Evolutionary conservation across 2,329 filamentous ascomycete genomes (phyloP), one percentile per base, ranked within the genome.

Genomic region (Scedosporium aurantiacum): DNA sequence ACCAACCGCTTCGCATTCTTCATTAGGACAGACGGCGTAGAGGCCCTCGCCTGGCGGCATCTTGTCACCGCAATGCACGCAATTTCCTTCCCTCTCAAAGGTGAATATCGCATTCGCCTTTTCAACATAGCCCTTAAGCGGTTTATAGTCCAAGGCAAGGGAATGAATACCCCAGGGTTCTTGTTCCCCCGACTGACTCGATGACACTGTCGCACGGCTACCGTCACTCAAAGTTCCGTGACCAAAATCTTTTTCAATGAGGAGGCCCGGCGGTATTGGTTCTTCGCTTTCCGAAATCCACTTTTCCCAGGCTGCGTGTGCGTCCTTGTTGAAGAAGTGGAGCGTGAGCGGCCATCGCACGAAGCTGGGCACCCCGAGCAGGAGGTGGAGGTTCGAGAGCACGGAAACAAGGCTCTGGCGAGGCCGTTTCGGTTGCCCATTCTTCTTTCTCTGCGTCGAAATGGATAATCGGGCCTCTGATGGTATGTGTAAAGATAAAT

Each of bases 331-430:
- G 66, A 96, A 93, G 72, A 97, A 93, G 25, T 89, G 86, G 56
- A 97, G 70, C 60, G 82, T 82, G 60, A 99, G 77, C 21, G 93
- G 93, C 93, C 91, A 96, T 55, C 85, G 78, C 16, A 79, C 76
- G 70, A 97, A 97, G 71, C 90, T 94, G 2, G 84, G 81, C 2
- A 91, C 89, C 0, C 88, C 82, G 1, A 96, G 79, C 0, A 99
- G 78, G 2, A 94, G 77, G 70, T 96, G 89, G 27, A 97, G 73
- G 67, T 96, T 94, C 2, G 87, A 86, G 28, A 97, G 71, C 45
- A 90, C 80, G 3, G 88, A 88, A 25, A 76, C 80, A 54, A 96
- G 71, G 16, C 80, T 87, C 32, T 80, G 77, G 2, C 75, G 72
- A 6, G 87, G 85, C 32, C 83, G 78, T 55, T 76, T 81, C 3